Conservation (phyloP, 2,329 filamentous ascomycete genomes). For the Penicillium glabrum region DNA sequence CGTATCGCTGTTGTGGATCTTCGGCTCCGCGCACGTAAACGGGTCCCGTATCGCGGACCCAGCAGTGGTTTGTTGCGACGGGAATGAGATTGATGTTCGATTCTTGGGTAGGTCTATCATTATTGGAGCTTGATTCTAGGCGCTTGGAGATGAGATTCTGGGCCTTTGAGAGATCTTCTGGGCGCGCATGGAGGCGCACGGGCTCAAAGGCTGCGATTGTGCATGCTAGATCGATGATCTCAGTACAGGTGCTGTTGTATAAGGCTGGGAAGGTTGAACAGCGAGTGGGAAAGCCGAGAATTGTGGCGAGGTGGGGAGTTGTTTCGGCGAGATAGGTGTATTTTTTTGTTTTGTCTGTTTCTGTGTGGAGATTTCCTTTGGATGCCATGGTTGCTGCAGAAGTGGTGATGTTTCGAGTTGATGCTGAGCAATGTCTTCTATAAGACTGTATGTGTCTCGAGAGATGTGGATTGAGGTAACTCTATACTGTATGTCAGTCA, state of each 20-base stretch:
- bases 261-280: constrained; percentile 22
- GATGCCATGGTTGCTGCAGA: not conserved
- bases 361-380: constrained; percentile 5
- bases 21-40: constrained; percentile 23
- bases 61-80: constrained; percentile 26
- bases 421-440: not conserved
- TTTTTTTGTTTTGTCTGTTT: constrained; percentile 10
- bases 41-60: constrained; percentile 33
- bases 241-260: constrained; percentile 19
- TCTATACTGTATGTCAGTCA: not conserved
- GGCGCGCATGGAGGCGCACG: constrained; percentile 29
- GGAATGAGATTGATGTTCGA: constrained; percentile 19
- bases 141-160: constrained; percentile 11
- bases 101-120: not conserved
- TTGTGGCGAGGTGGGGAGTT: constrained; percentile 24
- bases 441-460: not conserved
- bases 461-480: not conserved
- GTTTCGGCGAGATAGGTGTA: constrained; percentile 25
- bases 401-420: not conserved
- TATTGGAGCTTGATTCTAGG: not conserved
- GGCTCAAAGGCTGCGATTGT: constrained; percentile 33
- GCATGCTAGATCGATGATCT: constrained; percentile 27
- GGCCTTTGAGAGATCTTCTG: constrained; percentile 21
- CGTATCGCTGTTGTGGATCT: constrained; percentile 15
- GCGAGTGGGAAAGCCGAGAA: constrained; percentile 28